phyloP scores from a whole-genome alignment of 345 rosid genomes.

The Cardamine chenopodiifolia region DNA sequence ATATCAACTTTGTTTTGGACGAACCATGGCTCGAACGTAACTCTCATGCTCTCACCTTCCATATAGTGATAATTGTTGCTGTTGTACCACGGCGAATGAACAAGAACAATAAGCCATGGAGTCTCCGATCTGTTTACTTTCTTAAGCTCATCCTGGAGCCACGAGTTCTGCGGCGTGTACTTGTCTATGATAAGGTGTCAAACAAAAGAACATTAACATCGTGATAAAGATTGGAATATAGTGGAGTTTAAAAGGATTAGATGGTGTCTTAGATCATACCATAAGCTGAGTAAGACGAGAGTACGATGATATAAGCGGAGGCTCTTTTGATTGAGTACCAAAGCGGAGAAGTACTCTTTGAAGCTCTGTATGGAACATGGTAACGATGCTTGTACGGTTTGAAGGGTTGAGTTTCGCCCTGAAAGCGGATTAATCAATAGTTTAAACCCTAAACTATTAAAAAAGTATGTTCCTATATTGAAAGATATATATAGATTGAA shows the following conservation, averaged over 20 bases:
- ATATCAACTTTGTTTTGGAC: conserved; percentile 53
- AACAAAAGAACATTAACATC: background rate
- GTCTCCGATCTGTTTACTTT: conserved; percentile 49
- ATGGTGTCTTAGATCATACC: conserved; percentile 32
- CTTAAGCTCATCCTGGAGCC: conserved; percentile 43
- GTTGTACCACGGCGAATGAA: conserved; percentile 45
- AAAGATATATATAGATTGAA: background rate
- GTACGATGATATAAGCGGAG: conserved; percentile 50
- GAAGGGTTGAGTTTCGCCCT: conserved; percentile 50
- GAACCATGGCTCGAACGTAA: conserved; percentile 51
- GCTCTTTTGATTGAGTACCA: conserved; percentile 61
- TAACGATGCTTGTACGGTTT: conserved; percentile 49
- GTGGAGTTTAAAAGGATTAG: background rate
- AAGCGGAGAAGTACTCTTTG: conserved; percentile 48
- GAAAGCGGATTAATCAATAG: background rate
- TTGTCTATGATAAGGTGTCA: conserved; percentile 21
- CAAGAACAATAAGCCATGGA: conserved; percentile 41
- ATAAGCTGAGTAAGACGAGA: conserved; percentile 56
- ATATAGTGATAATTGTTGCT: conserved; percentile 47
- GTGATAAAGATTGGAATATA: background rate
- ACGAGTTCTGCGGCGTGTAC: conserved; percentile 47
- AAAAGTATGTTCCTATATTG: background rate
- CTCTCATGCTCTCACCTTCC: conserved; percentile 65
- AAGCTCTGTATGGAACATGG: conserved; percentile 47
- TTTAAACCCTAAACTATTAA: background rate